These are phyloP conservation scores for Podila verticillata DNA, from an alignment of 192 early-diverging fungal genomes.

Conservation along the genomic window DNA sequence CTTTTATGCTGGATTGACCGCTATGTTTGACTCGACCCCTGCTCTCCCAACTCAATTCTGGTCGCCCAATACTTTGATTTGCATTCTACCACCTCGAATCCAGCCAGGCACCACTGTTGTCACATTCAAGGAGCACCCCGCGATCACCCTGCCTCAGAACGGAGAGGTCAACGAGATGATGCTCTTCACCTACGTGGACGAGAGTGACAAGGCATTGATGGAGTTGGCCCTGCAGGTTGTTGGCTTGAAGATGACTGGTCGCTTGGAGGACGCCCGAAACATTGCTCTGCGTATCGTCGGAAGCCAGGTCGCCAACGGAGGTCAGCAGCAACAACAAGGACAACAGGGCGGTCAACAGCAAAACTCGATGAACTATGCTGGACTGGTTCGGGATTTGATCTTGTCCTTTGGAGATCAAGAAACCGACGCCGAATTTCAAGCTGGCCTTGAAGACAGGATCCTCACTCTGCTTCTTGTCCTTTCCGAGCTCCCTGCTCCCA, in stretches of 20 bases:
- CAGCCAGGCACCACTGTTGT: constrained; percentile 78
- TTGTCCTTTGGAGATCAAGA: constrained; percentile 57
- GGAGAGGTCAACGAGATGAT: constrained; percentile 26
- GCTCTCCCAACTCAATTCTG: constrained; percentile 82
- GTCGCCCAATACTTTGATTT: constrained; percentile 83
- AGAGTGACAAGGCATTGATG: constrained; percentile 89
- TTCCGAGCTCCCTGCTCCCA: constrained; percentile 24
- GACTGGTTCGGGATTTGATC: constrained; percentile 34
- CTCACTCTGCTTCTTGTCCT: constrained; percentile 35
- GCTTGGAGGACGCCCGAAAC: constrained; percentile 77
- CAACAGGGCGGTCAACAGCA: constrained; percentile 30
- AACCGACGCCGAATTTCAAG: constrained; percentile 48
- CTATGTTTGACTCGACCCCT: constrained; percentile 79
- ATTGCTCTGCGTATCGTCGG: constrained; percentile 78
- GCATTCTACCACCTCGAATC: constrained; percentile 81
- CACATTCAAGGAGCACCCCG: constrained; percentile 62
- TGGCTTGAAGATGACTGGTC: constrained; percentile 85
- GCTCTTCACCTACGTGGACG: constrained; percentile 61
- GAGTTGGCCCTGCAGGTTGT: constrained; percentile 91
- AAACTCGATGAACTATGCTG: constrained; percentile 20
- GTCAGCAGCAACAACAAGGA: constrained; percentile 22
- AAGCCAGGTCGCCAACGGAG: constrained; percentile 38
- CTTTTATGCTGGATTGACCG: constrained; percentile 76
- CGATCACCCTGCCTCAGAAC: constrained; percentile 37
- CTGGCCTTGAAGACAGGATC: constrained; percentile 52